phyloP scores from a whole-genome alignment of 1,284 basidiomycete species.

The Apiotrichum sp. region DNA sequence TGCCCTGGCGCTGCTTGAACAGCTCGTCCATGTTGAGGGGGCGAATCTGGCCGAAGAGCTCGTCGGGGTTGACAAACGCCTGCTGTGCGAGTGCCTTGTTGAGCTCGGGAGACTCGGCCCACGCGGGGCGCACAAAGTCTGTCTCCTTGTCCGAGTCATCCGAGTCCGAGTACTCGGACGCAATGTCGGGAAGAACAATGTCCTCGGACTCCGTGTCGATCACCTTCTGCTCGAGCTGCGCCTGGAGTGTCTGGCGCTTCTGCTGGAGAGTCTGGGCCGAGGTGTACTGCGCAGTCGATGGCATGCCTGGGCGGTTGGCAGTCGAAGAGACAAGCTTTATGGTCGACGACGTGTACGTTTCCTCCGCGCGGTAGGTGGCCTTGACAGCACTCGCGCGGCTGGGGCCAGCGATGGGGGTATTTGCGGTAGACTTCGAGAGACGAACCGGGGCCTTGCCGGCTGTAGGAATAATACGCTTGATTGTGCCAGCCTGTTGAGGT shows the following conservation, averaged over 20 bases:
- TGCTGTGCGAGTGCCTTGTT: conserved; percentile 69
- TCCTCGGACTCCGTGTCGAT: conserved; percentile 50
- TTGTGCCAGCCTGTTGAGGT: conserved; percentile 4
- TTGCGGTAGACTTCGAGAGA: conserved; percentile 5
- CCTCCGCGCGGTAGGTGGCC: conserved; percentile 21
- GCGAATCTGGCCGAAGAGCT: conserved; percentile 79
- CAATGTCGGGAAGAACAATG: conserved; percentile 79
- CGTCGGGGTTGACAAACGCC: conserved; percentile 79
- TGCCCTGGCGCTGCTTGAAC: conserved; percentile 55
- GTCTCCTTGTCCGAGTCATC: conserved; percentile 73
- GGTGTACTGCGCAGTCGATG: conserved; percentile 28
- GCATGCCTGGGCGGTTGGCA: conserved; percentile 7
- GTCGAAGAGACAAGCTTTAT: conserved; percentile 23
- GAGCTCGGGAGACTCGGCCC: conserved; percentile 86
- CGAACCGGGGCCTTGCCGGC: conserved; percentile 22
- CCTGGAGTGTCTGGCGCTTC: conserved; percentile 40
- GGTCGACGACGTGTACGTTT: conserved; percentile 11
- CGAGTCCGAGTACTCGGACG: conserved; percentile 91
- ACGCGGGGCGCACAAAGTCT: conserved; percentile 57
- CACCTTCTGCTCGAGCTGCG: conserved; percentile 50
- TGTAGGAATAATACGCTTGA: conserved; percentile 16
- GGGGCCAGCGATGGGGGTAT: neutral
- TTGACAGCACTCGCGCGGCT: neutral
- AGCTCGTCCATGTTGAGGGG: conserved; percentile 69
- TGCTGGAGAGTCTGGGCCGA: conserved; percentile 30